Evolutionary conservation across 1,284 basidiomycete genomes (phyloP).

Genomic region (Moesziomyces aphidis): DNA sequence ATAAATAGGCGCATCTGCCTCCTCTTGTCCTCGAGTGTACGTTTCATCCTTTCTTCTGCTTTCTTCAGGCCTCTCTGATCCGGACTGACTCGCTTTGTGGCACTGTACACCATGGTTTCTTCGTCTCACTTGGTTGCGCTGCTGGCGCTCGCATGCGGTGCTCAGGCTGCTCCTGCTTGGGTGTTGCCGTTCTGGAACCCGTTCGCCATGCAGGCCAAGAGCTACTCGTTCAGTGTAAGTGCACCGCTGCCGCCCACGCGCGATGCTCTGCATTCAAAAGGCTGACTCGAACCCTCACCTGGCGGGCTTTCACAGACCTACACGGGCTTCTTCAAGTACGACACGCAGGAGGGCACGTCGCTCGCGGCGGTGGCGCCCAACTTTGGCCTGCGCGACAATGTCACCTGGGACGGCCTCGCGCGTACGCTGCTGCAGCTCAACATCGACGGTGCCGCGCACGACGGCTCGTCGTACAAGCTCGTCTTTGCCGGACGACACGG

Average conservation of each 20-base stretch:
- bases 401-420: slow-evolving; percentile 33
- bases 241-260: not conserved
- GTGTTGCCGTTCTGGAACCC: slow-evolving; percentile 20
- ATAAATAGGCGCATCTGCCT: not conserved
- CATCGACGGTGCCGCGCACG: slow-evolving; percentile 8
- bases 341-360: slow-evolving; percentile 22
- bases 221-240: slow-evolving; percentile 38
- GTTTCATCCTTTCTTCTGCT: not conserved
- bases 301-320: slow-evolving; percentile 10
- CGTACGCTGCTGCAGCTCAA: slow-evolving; percentile 36
- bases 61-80: too few relatives aligned
- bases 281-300: slow-evolving; percentile 1
- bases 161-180: slow-evolving; percentile 27
- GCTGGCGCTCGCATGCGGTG: slow-evolving; percentile 19
- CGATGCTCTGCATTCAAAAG: not conserved
- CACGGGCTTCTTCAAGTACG: slow-evolving; percentile 48
- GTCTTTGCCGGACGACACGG: slow-evolving; percentile 49
- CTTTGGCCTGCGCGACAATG: slow-evolving; percentile 44
- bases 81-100: too few relatives aligned
- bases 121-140: slow-evolving; percentile 25
- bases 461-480: slow-evolving; percentile 48
- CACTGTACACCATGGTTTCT: slow-evolving; percentile 10
- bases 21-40: not conserved
- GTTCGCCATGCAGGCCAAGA: slow-evolving; percentile 34
- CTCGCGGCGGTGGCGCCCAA: slow-evolving; percentile 47